Evolutionary conservation across 305 asterid species (phyloP).

Genomic region (Solanum hybrid): DNA sequence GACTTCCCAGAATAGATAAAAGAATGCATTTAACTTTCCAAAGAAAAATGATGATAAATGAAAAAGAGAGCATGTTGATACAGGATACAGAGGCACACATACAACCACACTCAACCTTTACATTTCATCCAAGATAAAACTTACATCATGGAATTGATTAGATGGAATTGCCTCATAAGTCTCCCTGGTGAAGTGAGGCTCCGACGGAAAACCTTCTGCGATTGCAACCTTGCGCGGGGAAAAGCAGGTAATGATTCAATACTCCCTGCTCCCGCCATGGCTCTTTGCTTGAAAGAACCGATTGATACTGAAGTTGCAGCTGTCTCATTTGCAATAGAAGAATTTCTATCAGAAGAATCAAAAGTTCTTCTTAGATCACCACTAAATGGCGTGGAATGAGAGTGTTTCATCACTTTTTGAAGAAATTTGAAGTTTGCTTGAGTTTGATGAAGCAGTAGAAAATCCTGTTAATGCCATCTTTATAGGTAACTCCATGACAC

Average conservation of each 20-base stretch:
- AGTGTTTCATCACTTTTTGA: constrained; percentile 14
- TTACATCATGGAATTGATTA: constrained; percentile 72
- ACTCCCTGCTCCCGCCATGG: constrained; percentile 25
- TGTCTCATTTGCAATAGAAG: constrained; percentile 31
- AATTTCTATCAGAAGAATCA: constrained; percentile 9
- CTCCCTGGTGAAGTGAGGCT: constrained; percentile 34
- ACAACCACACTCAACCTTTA: background rate
- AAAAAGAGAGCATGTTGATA: background rate
- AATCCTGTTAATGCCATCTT: constrained; percentile 22
- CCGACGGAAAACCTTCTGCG: constrained; percentile 31
- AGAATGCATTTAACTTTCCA: background rate
- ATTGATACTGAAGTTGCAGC: constrained; percentile 20
- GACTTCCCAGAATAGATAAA: background rate
- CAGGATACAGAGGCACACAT: background rate
- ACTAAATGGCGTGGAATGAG: background rate
- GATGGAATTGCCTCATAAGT: constrained; percentile 35
- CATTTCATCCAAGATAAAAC: constrained; percentile 10
- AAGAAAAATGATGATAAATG: background rate
- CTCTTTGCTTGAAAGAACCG: constrained; percentile 32
- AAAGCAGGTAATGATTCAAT: constrained; percentile 24
- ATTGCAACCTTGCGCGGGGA: constrained; percentile 27
- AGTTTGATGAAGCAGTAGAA: constrained; percentile 25
- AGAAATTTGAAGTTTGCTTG: constrained; percentile 5
- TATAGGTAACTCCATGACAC: constrained; percentile 24
- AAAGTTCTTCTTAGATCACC: constrained; percentile 6